phyloP scores from a whole-genome alignment of 1,139 yeast genomes.

The Taphrina communis region DNA sequence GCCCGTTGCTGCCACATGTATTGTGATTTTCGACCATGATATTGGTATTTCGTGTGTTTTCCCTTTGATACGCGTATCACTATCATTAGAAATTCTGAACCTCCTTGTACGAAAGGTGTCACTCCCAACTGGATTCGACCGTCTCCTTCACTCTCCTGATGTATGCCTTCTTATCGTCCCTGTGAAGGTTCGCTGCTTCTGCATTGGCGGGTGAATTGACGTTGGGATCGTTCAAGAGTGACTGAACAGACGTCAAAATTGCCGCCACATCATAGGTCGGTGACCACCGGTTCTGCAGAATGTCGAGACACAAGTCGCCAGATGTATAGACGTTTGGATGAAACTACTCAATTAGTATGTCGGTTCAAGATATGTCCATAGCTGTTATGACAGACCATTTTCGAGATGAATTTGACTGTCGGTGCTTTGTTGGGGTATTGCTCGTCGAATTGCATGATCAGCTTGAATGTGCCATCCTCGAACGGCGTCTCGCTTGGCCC shows the following conservation, averaged over 20 bases:
- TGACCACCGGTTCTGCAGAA: constrained; percentile 95
- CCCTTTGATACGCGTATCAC: neutral
- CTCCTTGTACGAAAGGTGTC: neutral
- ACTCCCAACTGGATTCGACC: constrained; percentile 85
- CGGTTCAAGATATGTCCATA: too few species aligned
- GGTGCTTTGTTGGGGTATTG: constrained; percentile 99
- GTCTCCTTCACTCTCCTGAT: constrained; percentile 90
- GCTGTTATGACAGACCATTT: constrained; percentile 58
- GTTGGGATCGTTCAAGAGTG: constrained; percentile 91
- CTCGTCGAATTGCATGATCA: constrained; percentile 87
- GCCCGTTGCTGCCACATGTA: too few species aligned
- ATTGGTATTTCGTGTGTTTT: too few species aligned
- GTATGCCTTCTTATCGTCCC: constrained; percentile 93
- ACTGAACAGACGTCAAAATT: constrained; percentile 76
- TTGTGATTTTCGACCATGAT: too few species aligned
- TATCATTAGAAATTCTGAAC: neutral
- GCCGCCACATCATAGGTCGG: constrained; percentile 99
- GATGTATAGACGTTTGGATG: constrained; percentile 96
- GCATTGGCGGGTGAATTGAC: constrained; percentile 97
- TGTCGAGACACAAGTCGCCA: constrained; percentile 95
- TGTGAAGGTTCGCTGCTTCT: constrained; percentile 94
- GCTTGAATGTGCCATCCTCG: constrained; percentile 95
- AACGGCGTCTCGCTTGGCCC: constrained; percentile 98
- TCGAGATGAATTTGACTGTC: constrained; percentile 82
- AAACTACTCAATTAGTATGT: constrained; percentile 53